Evolutionary conservation across 306 rosid genomes (phyloP), one percentile per base, ranked within the genome.

Genomic region (Quercus wislizeni): DNA sequence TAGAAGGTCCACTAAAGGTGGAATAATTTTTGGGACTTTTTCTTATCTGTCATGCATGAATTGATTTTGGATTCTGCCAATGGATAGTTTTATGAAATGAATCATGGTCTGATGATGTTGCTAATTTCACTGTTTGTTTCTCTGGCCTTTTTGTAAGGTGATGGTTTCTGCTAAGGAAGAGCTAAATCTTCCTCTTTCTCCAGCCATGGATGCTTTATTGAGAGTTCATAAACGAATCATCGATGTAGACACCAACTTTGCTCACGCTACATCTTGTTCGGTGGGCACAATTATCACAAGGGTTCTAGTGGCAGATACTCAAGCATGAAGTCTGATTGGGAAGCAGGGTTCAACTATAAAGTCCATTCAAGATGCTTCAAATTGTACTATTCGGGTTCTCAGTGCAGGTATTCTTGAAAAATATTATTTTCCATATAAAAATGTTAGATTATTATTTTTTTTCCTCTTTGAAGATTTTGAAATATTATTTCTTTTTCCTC

Each of bases 151-250:
- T 69, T 65, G 15, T 78, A 81, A 88, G 92, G 92, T 88, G 69
- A 86, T 88, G 89, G 83, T 88, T 74, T 88, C 92, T 74, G 92
- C 92, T 18, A 86, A 86, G 84, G 92, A 88, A 82, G 88, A 88
- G 79, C 92, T 86, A 27, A 86, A 86, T 71, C 88, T 84, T 15
- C 5, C 52, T 74, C 55, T 82, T 70, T 89, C 92, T 0, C 89
- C 92, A 67, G 89, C 92, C 70, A 87, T 88, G 80, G 92, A 86
- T 54, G 92, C 89, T 78, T 79, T 88, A 73, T 75, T 88, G 74
- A 86, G 89, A 77, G 92, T 88, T 83, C 92, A 88, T 81, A 88
- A 88, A 71, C 89, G 79, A 54, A 78, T 88, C 82, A 81, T 80
- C 72, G 78, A 84, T 49, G 76, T 86, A 17, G 89, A 84, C 71